Evolutionary conservation across 768 basidiomycete genomes (phyloP).

Genomic region (Crucibulum laeve): DNA sequence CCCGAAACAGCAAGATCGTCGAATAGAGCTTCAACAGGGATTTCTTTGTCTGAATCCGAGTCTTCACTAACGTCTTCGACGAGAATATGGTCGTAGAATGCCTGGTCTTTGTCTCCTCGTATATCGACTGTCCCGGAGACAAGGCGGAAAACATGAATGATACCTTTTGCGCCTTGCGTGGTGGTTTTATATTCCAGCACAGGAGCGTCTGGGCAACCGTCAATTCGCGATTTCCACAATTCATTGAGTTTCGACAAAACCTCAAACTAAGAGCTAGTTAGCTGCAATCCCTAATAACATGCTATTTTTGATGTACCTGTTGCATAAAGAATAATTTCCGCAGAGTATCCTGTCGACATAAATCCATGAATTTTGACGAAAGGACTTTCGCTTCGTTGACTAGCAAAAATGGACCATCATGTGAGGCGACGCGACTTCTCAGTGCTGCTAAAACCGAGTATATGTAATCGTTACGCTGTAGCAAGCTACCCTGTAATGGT

Average conservation of each 20-base stretch:
- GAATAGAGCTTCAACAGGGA: conserved; percentile 45
- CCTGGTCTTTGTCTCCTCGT: conserved; percentile 32
- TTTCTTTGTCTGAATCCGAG: conserved; percentile 17
- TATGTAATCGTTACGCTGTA: conserved; percentile 28
- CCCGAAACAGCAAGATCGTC: conserved; percentile 46
- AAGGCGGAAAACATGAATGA: conserved; percentile 34
- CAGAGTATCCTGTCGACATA: conserved; percentile 36
- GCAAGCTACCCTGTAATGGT: conserved; percentile 20
- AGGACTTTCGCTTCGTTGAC: conserved; percentile 39
- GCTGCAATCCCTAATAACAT: not conserved
- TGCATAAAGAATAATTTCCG: conserved; percentile 53
- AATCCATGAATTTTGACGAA: conserved; percentile 39
- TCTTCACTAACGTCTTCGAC: conserved; percentile 25
- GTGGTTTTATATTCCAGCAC: conserved; percentile 32
- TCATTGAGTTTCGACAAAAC: conserved; percentile 40
- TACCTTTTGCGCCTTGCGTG: conserved; percentile 19
- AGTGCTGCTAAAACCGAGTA: conserved; percentile 28
- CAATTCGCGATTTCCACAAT: conserved; percentile 44
- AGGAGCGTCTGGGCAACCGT: conserved; percentile 45
- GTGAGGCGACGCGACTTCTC: conserved; percentile 21
- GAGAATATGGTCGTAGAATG: conserved; percentile 43
- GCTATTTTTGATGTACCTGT: conserved; percentile 28
- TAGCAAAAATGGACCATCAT: conserved; percentile 22
- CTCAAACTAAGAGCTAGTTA: conserved; percentile 34
- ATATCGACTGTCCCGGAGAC: conserved; percentile 39